Evolutionary conservation across 225 moss, liverwort and hornwort genomes (phyloP).

Genomic region (Lunularia cruciata): DNA sequence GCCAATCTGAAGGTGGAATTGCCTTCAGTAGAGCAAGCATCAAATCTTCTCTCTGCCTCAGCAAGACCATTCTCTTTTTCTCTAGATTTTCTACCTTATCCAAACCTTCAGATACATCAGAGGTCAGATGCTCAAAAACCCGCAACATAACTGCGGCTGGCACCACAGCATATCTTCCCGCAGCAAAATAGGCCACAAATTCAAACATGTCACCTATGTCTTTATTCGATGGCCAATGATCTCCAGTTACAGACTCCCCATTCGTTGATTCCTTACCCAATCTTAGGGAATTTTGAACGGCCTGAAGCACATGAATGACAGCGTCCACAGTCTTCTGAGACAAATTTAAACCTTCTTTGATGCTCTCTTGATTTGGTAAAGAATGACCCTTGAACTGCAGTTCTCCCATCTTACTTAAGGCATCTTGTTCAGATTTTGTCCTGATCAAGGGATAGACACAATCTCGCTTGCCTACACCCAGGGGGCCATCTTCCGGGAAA

Average conservation of each 20-base stretch:
- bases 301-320: conserved; percentile 60
- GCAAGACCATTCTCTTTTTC: conserved; percentile 16
- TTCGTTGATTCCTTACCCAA: conserved; percentile 7
- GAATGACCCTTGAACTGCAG: conserved; percentile 39
- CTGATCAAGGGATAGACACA: conserved; percentile 55
- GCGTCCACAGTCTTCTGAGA: conserved; percentile 84
- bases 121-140: conserved; percentile 76
- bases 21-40: conserved; percentile 79
- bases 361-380: conserved; percentile 43
- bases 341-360: conserved; percentile 69
- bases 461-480: conserved; percentile 83
- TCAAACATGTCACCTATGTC: conserved; percentile 73
- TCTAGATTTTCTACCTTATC: conserved; percentile 13
- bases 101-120: conserved; percentile 37
- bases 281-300: conserved; percentile 26
- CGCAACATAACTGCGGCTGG: conserved; percentile 63
- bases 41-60: conserved; percentile 69
- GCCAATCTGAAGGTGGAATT: conserved; percentile 74
- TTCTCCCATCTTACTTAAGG: conserved; percentile 22
- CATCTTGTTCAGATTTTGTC: conserved; percentile 25
- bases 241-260: conserved; percentile 28
- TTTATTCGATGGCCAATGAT: conserved; percentile 59
- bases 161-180: conserved; percentile 81
- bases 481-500: conserved; percentile 84
- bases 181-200: conserved; percentile 91